phyloP scores from a whole-genome alignment of 2,329 filamentous ascomycete species.

The Curvularia sp. region DNA sequence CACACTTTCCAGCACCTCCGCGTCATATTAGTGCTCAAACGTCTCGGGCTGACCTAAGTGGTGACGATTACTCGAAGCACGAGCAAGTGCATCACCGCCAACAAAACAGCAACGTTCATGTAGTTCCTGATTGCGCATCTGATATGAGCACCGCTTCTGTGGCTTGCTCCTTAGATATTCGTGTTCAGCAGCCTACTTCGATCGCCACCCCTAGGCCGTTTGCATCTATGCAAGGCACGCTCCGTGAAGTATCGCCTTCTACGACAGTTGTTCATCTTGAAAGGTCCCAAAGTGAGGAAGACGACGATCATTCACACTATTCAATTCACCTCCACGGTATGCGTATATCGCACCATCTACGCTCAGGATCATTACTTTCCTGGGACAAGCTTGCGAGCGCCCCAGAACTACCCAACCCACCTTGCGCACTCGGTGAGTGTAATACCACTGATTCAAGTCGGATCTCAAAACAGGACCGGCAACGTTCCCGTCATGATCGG shows the following conservation, averaged over 20 bases:
- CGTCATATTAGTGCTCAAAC: constrained; percentile 20
- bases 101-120: neutral
- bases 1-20: constrained; percentile 35
- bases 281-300: constrained; percentile 8
- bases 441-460: constrained; percentile 33
- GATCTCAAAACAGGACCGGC: constrained; percentile 16
- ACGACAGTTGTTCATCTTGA: neutral
- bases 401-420: constrained; percentile 28
- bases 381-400: constrained; percentile 44
- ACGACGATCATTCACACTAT: constrained; percentile 29
- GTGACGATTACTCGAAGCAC: neutral
- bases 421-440: constrained; percentile 24
- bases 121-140: neutral
- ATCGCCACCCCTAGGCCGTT: constrained; percentile 26
- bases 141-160: neutral
- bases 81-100: neutral
- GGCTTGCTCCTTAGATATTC: constrained; percentile 24
- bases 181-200: constrained; percentile 31
- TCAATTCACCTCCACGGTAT: constrained; percentile 55
- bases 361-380: constrained; percentile 51
- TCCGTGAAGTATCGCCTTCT: constrained; percentile 18
- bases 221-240: constrained; percentile 17
- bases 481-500: constrained; percentile 33
- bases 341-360: constrained; percentile 56
- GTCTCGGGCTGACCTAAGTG: constrained; percentile 19